Conservation (phyloP, 129 eudicot species). For the Logfia minima region DNA sequence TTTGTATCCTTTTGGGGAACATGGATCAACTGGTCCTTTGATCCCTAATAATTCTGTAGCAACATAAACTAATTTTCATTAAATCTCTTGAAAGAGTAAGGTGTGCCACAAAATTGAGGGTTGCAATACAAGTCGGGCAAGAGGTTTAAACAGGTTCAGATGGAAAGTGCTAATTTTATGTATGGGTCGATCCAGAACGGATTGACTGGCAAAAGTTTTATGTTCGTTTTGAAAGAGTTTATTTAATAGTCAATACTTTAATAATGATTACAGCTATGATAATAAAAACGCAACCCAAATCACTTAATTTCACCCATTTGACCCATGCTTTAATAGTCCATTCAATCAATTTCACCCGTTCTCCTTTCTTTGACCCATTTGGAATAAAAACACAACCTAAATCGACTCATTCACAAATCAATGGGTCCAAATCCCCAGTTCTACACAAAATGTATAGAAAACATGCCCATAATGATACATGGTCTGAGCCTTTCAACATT, state of each 20-base stretch:
- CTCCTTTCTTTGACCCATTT: neutral
- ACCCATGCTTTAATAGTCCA: too few relatives aligned
- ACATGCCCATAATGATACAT: neutral
- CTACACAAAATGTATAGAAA: neutral
- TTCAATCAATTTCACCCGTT: neutral
- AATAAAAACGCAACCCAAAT: neutral
- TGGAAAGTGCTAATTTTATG: neutral
- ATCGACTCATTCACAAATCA: neutral
- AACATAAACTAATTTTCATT: slow-evolving; percentile 27
- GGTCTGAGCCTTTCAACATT: neutral
- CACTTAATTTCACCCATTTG: too few relatives aligned
- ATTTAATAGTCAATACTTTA: neutral
- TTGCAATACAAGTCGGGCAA: neutral
- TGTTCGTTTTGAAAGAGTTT: neutral
- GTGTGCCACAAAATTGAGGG: neutral
- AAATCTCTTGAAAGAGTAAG: neutral
- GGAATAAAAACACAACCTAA: neutral
- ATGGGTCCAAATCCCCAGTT: neutral
- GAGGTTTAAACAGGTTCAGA: neutral
- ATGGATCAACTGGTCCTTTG: slow-evolving; percentile 61
- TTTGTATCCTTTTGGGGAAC: slow-evolving; percentile 81
- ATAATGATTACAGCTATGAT: neutral
- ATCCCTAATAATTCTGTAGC: slow-evolving; percentile 46
- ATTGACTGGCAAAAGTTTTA: neutral
- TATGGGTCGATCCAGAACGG: neutral